Percentiles rank a stretch among this genome's conserved stretches.
phyloP scores from a whole-genome alignment of 2,329 filamentous ascomycete species.

The Trichoderma sp. region DNA sequence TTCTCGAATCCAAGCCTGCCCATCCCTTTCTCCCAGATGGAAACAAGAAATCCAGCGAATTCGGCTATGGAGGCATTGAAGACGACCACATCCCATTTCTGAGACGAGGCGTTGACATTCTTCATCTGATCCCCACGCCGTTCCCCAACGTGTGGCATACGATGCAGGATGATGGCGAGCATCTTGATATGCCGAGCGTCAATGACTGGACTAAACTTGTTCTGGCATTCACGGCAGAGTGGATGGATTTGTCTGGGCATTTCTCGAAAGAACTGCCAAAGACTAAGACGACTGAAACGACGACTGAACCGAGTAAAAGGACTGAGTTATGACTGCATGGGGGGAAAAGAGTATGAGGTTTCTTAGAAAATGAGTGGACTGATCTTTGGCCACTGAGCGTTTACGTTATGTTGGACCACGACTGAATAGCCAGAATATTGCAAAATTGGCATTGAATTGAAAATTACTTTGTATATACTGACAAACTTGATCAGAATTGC shows the following conservation, averaged over 20 bases:
- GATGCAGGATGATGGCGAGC: constrained; percentile 78
- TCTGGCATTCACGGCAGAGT: constrained; percentile 84
- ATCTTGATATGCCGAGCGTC: constrained; percentile 78
- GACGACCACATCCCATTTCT: constrained; percentile 96
- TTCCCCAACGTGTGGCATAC: constrained; percentile 90
- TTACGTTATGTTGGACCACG: neutral
- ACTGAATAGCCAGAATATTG: neutral
- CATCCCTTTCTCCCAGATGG: constrained; percentile 67
- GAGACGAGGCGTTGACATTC: constrained; percentile 78
- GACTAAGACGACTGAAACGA: constrained; percentile 37
- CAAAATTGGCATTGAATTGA: neutral
- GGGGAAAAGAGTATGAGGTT: neutral
- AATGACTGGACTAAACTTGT: constrained; percentile 88
- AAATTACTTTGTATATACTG: neutral
- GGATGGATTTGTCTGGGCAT: constrained; percentile 72
- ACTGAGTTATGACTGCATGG: constrained; percentile 39
- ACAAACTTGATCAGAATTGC: neutral
- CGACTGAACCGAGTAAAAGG: constrained; percentile 36
- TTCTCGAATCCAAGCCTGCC: constrained; percentile 63
- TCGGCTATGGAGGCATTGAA: constrained; percentile 61
- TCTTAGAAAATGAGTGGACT: neutral
- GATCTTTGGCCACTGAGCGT: neutral
- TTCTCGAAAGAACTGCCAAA: constrained; percentile 39
- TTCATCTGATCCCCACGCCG: constrained; percentile 84
- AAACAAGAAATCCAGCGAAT: constrained; percentile 54